These are phyloP conservation scores for Hypoxylon sp. DNA, from an alignment of 2,329 filamentous ascomycete species.

Conservation along the genomic window DNA sequence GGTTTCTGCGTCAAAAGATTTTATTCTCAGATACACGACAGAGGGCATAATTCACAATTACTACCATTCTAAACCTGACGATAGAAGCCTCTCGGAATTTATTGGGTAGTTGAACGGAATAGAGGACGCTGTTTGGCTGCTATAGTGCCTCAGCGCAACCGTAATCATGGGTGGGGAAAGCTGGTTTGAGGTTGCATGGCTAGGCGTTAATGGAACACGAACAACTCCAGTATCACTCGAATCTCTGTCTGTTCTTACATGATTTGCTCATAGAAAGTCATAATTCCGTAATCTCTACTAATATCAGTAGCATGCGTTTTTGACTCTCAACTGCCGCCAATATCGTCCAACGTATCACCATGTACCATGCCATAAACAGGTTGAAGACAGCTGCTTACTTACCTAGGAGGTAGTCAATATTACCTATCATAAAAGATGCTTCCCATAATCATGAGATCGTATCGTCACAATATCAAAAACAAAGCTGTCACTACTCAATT, in stretches of 20 bases:
- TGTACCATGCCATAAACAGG: constrained; percentile 7
- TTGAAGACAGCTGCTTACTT: constrained; percentile 10
- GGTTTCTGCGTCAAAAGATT: constrained; percentile 29
- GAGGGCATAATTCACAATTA: constrained; percentile 29
- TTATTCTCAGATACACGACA: constrained; percentile 35
- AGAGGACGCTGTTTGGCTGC: constrained; percentile 39
- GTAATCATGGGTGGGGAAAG: constrained; percentile 38
- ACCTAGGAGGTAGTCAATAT: no score
- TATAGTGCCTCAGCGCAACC: constrained; percentile 37
- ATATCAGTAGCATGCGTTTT: constrained; percentile 21
- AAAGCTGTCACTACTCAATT: constrained; percentile 15
- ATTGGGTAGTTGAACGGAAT: constrained; percentile 37
- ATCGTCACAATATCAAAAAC: constrained; percentile 9
- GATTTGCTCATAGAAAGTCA: constrained; percentile 45
- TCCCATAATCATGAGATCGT: constrained; percentile 12
- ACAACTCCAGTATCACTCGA: constrained; percentile 36
- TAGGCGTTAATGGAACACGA: constrained; percentile 45
- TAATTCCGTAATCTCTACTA: constrained; percentile 42
- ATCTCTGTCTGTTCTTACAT: constrained; percentile 38
- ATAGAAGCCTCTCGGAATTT: constrained; percentile 41
- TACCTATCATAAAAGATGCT: not conserved
- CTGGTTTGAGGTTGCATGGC: constrained; percentile 43
- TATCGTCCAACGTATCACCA: constrained; percentile 17
- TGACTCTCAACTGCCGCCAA: constrained; percentile 17
- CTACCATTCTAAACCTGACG: constrained; percentile 37